Evolutionary conservation across 306 rosid species (phyloP).

Genomic region (Clitoria ternatea): DNA sequence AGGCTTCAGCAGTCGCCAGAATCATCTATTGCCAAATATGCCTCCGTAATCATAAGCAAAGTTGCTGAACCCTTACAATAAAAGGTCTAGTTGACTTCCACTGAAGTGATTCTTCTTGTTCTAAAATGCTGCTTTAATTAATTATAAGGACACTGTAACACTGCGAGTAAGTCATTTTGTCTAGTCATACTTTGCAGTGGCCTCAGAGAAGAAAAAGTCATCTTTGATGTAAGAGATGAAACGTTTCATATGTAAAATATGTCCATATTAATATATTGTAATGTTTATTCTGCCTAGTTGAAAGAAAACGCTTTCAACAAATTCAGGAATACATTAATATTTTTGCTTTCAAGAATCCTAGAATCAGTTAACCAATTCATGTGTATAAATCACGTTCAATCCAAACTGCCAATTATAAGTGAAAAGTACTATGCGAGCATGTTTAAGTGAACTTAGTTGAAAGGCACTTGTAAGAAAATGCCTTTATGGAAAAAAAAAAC

Average conservation of each 20-base stretch:
- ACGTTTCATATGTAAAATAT: not conserved
- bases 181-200: not conserved
- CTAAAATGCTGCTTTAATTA: not conserved
- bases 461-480: too few species aligned
- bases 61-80: conserved; percentile 53
- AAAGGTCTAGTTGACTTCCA: conserved; percentile 13
- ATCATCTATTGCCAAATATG: conserved; percentile 68
- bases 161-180: conserved; percentile 3
- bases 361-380: too few species aligned
- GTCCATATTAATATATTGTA: not conserved
- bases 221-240: not conserved
- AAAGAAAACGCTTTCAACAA: too few species aligned
- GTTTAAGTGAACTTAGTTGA: too few species aligned
- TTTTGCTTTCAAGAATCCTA: too few species aligned
- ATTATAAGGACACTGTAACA: not conserved
- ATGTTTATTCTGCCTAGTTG: not conserved
- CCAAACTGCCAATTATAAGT: too few species aligned
- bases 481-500: too few species aligned
- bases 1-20: conserved; percentile 81
- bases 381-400: too few species aligned
- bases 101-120: conserved; percentile 1
- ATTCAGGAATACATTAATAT: too few species aligned
- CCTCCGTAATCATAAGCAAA: conserved; percentile 54
- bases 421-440: too few species aligned
- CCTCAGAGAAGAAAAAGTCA: not conserved